phyloP scores from a whole-genome alignment of 768 basidiomycete species.

The Naganishia randhawae region DNA sequence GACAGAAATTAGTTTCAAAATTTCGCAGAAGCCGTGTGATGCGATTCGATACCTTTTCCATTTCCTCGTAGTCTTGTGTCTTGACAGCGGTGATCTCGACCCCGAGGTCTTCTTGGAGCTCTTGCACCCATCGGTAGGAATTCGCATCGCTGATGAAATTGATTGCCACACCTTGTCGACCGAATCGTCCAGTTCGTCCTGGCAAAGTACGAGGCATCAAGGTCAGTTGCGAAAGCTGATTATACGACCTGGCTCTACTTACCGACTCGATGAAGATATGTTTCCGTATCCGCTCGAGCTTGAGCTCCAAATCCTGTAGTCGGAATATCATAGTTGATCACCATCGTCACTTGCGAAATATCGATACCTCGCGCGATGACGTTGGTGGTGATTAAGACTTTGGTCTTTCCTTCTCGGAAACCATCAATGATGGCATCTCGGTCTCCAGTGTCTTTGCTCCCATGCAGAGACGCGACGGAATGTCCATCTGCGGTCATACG shows the following conservation, averaged over 20 bases:
- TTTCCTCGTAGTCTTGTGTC: conserved; percentile 83
- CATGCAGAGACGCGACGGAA: conserved; percentile 92
- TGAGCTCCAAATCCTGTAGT: conserved; percentile 54
- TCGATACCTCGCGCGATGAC: conserved; percentile 98
- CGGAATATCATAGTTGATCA: conserved; percentile 98
- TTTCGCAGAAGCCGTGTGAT: background rate
- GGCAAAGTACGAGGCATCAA: background rate
- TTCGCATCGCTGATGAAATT: conserved; percentile 90
- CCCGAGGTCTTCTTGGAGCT: conserved; percentile 74
- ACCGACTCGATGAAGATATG: conserved; percentile 98
- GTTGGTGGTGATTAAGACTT: conserved; percentile 97
- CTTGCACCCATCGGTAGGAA: conserved; percentile 85
- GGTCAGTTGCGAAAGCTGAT: background rate
- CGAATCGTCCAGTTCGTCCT: conserved; percentile 98
- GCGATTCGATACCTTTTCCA: conserved; percentile 71
- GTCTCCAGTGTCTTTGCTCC: conserved; percentile 82
- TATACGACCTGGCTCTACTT: conserved; percentile 40
- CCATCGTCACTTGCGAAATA: conserved; percentile 98
- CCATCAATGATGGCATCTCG: conserved; percentile 89
- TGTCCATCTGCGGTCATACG: conserved; percentile 92
- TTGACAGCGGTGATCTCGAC: conserved; percentile 78
- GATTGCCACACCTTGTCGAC: conserved; percentile 91
- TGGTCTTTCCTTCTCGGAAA: conserved; percentile 93
- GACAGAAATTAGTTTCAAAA: background rate
- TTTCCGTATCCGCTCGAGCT: conserved; percentile 79